Evolutionary conservation across 768 basidiomycete genomes (phyloP).

Genomic region (Tylopilus intermedius): DNA sequence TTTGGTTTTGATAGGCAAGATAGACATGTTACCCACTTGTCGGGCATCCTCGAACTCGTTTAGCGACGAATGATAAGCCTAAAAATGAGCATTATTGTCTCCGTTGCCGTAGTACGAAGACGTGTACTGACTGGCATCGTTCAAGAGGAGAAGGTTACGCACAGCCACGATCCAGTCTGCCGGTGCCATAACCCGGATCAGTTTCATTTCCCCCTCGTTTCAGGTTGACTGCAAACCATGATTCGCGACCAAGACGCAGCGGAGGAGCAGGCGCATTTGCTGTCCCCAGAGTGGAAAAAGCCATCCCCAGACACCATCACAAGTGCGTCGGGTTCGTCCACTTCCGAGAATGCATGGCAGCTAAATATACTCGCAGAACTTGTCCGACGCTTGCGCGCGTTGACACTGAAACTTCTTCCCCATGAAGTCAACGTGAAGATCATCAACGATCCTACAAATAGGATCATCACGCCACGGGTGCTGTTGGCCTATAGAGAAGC

Average conservation of each 20-base stretch:
- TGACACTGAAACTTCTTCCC: slow-evolving; percentile 73
- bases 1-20: slow-evolving; percentile 88
- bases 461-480: slow-evolving; percentile 78
- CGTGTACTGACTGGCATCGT: slow-evolving; percentile 51
- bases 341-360: not conserved
- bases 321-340: slow-evolving; percentile 43
- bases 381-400: slow-evolving; percentile 69
- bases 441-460: slow-evolving; percentile 73
- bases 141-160: slow-evolving; percentile 23
- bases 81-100: slow-evolving; percentile 1
- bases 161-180: slow-evolving; percentile 18
- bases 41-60: slow-evolving; percentile 80
- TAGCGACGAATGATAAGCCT: slow-evolving; percentile 96
- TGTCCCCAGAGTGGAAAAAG: slow-evolving; percentile 42
- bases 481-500: slow-evolving; percentile 71
- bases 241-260: slow-evolving; percentile 24
- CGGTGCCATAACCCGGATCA: not conserved
- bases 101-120: not conserved
- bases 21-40: slow-evolving; percentile 82
- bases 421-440: slow-evolving; percentile 65
- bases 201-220: not conserved
- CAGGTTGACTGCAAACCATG: not conserved
- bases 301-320: slow-evolving; percentile 69
- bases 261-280: slow-evolving; percentile 41
- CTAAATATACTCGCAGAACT: slow-evolving; percentile 49